A percentile compares a stretch with the other conserved stretches of the same genome.
Conservation (phyloP, 305 asterid species). For the Solanum hybrid region DNA sequence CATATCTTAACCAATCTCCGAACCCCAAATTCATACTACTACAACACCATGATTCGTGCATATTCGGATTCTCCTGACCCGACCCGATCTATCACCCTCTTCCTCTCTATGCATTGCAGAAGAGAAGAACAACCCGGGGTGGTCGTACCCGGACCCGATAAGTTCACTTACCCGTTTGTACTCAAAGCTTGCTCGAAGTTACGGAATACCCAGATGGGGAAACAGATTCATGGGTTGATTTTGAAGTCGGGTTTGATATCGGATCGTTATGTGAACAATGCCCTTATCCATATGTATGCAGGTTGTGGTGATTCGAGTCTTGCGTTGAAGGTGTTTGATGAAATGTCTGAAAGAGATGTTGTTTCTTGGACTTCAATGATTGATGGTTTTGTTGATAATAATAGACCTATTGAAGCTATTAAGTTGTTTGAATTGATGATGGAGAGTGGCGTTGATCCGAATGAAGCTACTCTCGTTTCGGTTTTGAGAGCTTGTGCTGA, state of each 20-base stretch:
- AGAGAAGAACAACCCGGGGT: not conserved
- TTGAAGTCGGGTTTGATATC: not conserved
- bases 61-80: slow-evolving; percentile 19
- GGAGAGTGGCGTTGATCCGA: slow-evolving; percentile 3
- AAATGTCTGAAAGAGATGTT: slow-evolving; percentile 23
- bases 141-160: slow-evolving; percentile 11
- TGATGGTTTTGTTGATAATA: slow-evolving; percentile 20
- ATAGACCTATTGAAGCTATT: slow-evolving; percentile 17
- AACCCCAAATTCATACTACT: slow-evolving; percentile 12
- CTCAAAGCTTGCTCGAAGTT: slow-evolving; percentile 16
- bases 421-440: slow-evolving; percentile 13
- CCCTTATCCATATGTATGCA: slow-evolving; percentile 14
- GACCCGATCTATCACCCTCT: slow-evolving; percentile 7
- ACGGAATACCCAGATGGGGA: slow-evolving; percentile 1
- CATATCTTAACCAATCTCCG: slow-evolving; percentile 10
- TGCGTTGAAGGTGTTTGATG: slow-evolving; percentile 15
- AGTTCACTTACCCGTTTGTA: slow-evolving; percentile 21
- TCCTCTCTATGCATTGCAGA: slow-evolving; percentile 10
- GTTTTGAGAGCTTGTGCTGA: slow-evolving; percentile 22
- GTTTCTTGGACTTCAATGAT: slow-evolving; percentile 24
- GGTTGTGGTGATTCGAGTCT: slow-evolving; percentile 1
- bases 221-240: slow-evolving; percentile 13
- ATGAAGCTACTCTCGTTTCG: slow-evolving; percentile 14
- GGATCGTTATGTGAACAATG: slow-evolving; percentile 12
- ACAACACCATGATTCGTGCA: slow-evolving; percentile 19